A percentile compares a stretch with the other conserved stretches of the same genome.
Conservation (phyloP, 371 early-diverging fungal species). For the Umbelopsis sp. region DNA sequence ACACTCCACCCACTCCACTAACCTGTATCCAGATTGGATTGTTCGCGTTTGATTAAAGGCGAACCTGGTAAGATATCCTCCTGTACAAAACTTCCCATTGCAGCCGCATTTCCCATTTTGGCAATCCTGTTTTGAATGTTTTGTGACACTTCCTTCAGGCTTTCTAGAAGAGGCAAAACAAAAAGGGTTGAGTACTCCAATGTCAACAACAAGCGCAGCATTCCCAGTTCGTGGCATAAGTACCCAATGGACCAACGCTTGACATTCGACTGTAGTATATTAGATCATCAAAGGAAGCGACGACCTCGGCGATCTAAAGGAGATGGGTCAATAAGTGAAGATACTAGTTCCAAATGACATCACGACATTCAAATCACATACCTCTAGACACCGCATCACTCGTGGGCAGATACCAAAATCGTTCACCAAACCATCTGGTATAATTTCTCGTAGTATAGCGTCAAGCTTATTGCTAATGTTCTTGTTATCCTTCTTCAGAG, state of each 20-base stretch:
- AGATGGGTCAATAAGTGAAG: background rate
- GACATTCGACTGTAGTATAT: constrained; percentile 13
- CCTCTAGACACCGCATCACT: constrained; percentile 17
- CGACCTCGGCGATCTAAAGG: constrained; percentile 7
- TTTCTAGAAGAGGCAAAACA: background rate
- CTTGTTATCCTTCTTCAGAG: constrained; percentile 14
- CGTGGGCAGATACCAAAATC: constrained; percentile 11
- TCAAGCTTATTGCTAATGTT: constrained; percentile 7
- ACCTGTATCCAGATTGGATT: constrained; percentile 8
- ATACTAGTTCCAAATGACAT: background rate
- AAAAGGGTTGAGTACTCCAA: background rate
- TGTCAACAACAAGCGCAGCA: no score
- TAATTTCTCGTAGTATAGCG: constrained; percentile 2
- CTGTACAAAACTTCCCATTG: constrained; percentile 1
- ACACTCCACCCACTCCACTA: background rate
- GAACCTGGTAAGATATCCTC: constrained; percentile 3
- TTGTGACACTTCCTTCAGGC: constrained; percentile 15
- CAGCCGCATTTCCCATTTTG: constrained; percentile 5
- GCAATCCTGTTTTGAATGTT: constrained; percentile 12
- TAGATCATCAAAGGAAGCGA: constrained; percentile 1
- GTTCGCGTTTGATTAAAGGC: constrained; percentile 8
- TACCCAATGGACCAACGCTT: constrained; percentile 5
- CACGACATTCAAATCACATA: background rate
- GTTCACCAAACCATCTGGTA: constrained; percentile 13
- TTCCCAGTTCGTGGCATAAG: no score